Conservation (phyloP, 1,284 basidiomycete species). For the Malassezia yamatoensis region DNA sequence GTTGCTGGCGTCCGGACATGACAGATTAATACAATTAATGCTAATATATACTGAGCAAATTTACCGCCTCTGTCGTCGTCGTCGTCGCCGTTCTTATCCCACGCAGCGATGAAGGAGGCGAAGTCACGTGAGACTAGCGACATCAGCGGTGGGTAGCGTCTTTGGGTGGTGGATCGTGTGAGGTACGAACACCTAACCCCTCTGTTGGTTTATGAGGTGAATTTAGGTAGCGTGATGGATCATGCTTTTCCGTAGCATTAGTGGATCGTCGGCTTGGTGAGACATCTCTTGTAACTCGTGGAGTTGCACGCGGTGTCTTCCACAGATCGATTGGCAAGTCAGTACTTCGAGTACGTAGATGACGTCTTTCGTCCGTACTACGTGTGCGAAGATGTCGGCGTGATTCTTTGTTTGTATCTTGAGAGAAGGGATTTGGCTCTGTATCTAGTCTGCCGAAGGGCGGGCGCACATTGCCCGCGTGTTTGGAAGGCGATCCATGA, state of each 20-base stretch:
- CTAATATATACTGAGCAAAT: neutral
- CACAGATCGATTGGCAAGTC: neutral
- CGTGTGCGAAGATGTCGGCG: neutral
- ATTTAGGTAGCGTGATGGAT: neutral
- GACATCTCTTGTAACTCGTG: neutral
- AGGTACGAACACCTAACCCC: neutral
- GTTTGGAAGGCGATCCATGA: conserved; percentile 12
- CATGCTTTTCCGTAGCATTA: neutral
- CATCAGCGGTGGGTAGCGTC: no score
- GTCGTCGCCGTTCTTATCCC: neutral
- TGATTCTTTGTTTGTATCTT: neutral
- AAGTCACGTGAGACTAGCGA: conserved; percentile 3
- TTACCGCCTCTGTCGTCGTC: neutral
- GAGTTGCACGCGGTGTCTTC: conserved; percentile 6
- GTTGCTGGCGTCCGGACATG: conserved; percentile 22
- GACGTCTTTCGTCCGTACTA: conserved; percentile 3
- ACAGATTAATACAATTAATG: neutral
- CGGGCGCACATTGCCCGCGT: neutral
- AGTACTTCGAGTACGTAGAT: conserved; percentile 2
- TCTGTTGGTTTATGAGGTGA: neutral
- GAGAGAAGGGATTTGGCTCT: neutral
- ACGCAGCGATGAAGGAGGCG: neutral
- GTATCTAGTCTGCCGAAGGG: neutral
- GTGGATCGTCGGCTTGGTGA: neutral
- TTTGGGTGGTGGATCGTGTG: neutral